Conservation (phyloP, 179 eudicot species). For the Camellia oleifera region DNA sequence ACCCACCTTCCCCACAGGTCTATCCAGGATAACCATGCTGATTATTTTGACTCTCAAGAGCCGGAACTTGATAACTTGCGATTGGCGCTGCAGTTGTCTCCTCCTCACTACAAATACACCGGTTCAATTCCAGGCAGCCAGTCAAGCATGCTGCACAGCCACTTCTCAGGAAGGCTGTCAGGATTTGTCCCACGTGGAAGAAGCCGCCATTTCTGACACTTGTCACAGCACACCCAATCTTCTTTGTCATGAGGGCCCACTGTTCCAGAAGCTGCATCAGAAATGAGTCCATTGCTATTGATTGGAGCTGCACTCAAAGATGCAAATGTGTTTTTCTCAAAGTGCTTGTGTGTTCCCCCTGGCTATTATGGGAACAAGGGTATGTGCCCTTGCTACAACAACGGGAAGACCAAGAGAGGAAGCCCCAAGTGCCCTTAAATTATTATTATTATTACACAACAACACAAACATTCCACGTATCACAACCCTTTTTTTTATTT, state of each 20-base stretch:
- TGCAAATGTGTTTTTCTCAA: no score
- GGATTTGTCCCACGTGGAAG: constrained; percentile 74
- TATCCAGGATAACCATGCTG: constrained; percentile 40
- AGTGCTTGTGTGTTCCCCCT: no score
- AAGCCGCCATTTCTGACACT: constrained; percentile 85
- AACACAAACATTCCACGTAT: no score
- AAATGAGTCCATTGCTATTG: constrained; percentile 36
- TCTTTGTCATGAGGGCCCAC: constrained; percentile 49
- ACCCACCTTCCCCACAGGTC: constrained; percentile 37
- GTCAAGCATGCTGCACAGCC: constrained; percentile 83
- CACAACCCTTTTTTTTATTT: no score
- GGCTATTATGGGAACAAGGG: no score
- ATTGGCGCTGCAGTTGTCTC: constrained; percentile 60
- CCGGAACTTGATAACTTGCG: constrained; percentile 43
- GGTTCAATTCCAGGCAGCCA: constrained; percentile 98
- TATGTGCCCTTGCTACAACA: no score
- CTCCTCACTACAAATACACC: constrained; percentile 74
- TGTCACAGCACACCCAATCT: constrained; percentile 86
- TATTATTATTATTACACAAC: no score
- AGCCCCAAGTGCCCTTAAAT: no score
- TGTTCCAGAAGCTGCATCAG: constrained; percentile 46
- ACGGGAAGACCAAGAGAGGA: no score
- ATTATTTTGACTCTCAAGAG: constrained; percentile 31
- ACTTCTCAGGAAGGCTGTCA: constrained; percentile 75
- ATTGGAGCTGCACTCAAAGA: constrained; percentile 31